Conservation (phyloP, 352 stramenopile genomes). For the Phytophthora meadii region DNA sequence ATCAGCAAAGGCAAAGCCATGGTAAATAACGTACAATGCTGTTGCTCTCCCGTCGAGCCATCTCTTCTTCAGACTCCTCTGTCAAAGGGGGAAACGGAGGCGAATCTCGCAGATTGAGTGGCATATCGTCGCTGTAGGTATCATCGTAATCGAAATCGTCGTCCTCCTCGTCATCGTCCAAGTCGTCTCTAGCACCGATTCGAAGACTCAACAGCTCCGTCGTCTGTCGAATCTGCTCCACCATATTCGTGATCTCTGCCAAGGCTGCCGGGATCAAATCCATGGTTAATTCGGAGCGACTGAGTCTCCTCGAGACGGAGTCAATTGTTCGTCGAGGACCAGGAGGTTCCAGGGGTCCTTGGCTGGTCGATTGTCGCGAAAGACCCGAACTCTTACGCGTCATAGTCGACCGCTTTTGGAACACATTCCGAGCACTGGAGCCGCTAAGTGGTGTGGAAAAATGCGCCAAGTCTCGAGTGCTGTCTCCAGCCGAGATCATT, state of each 20-base stretch:
- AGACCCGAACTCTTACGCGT: conserved; percentile 10
- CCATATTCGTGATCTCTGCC: conserved; percentile 71
- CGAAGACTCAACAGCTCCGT: conserved; percentile 62
- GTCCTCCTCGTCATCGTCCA: conserved; percentile 59
- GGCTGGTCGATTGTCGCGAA: conserved; percentile 9
- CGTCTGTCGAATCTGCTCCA: conserved; percentile 76
- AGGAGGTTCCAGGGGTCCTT: conserved; percentile 3
- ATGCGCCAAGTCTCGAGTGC: conserved; percentile 39
- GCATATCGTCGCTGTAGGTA: conserved; percentile 21
- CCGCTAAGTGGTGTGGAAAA: conserved; percentile 17
- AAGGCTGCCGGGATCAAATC: conserved; percentile 65
- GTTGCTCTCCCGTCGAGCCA: conserved; percentile 64
- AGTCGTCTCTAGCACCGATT: conserved; percentile 37
- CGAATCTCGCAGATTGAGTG: conserved; percentile 12
- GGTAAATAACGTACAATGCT: conserved; percentile 40
- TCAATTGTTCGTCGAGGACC: conserved; percentile 26
- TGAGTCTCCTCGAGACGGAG: conserved; percentile 61
- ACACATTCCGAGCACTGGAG: conserved; percentile 21
- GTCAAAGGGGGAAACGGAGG: conserved; percentile 43
- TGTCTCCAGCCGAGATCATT: conserved; percentile 8
- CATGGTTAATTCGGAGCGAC: conserved; percentile 54
- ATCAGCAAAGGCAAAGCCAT: neutral
- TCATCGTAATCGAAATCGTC: conserved; percentile 57
- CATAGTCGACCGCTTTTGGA: conserved; percentile 15
- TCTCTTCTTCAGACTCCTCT: conserved; percentile 72